Evolutionary conservation across 2,329 filamentous ascomycete species (phyloP), one percentile per base, ranked within the genome.

Genomic region (Didymella sp.): DNA sequence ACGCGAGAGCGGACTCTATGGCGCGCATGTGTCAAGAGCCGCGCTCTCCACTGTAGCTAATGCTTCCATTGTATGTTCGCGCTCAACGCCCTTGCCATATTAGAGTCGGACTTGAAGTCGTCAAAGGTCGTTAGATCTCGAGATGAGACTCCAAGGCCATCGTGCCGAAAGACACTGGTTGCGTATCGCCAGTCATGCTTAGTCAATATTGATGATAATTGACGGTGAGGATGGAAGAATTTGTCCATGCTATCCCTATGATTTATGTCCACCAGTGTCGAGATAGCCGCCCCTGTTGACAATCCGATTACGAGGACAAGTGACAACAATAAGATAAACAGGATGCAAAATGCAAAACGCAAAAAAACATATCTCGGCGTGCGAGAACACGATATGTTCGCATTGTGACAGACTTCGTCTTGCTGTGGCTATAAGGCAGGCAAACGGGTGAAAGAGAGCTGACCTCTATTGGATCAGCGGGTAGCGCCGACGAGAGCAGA

Each of bases 11-110:
- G n/a, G 11, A 15, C 6, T 2, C 13, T 4, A 17, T 6, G 31
- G 33, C 8, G 3, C 2, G 33, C n/a, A 0, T 0, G 1, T 11
- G 2, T 19, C 4, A 17, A 37, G 7, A 15, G n/a, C 19, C 3
- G 33, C 33, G 3, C 2, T 4, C 4, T 37, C 3, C 8, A 6
- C 4, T 37, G 33, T 17, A 37, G 33, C 13, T n/a, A 19, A 19
- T 12, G n/a, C 7, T 19, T 19, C 9, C 2, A n/a, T n/a, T n/a
- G 7, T 8, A 17, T 19, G 13, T 37, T 2, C 8, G 8, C 25
- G 4, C 8, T 27, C 25, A 27, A 37, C 6, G 12, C n/a, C 17
- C 11, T 37, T 4, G 33, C 19, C 33, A 9, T 5, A 19, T 8
- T 37, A 2, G n/a, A 37, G 17, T 4, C 8, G 5, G 25, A 5